Evolutionary conservation across 2,329 filamentous ascomycete genomes (phyloP).

Genomic region (Teratosphaeria pseudoeucalypti): DNA sequence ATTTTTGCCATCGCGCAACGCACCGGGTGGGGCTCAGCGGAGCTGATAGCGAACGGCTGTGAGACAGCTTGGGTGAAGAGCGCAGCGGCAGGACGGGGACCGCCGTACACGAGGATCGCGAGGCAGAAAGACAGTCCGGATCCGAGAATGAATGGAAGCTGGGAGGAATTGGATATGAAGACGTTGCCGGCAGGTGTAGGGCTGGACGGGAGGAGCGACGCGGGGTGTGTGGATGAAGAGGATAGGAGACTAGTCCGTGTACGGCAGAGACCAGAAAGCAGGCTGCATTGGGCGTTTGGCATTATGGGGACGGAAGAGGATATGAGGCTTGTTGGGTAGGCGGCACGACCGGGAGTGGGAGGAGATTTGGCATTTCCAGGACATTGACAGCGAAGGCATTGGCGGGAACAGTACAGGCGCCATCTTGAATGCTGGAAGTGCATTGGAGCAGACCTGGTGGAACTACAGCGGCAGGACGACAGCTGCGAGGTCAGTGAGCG

Average conservation of each 20-base stretch:
- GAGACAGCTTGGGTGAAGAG: slow-evolving; percentile 75
- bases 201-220: neutral
- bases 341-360: neutral
- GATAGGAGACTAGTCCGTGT: slow-evolving; percentile 50
- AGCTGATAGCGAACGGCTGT: slow-evolving; percentile 71
- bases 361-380: neutral
- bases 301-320: slow-evolving; percentile 70
- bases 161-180: slow-evolving; percentile 20
- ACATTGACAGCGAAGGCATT: neutral
- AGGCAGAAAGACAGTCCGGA: slow-evolving; percentile 19
- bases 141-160: slow-evolving; percentile 22
- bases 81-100: slow-evolving; percentile 61
- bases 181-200: slow-evolving; percentile 6
- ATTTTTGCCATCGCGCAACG: slow-evolving; percentile 66
- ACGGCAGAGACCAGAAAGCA: slow-evolving; percentile 43
- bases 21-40: slow-evolving; percentile 79
- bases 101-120: slow-evolving; percentile 51
- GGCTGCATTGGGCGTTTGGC: slow-evolving; percentile 67
- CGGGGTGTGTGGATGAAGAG: slow-evolving; percentile 15
- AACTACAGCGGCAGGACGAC: neutral
- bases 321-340: neutral
- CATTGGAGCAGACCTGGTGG: neutral
- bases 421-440: neutral
- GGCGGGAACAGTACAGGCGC: neutral
- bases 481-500: neutral